Conservation (phyloP, 495 filamentous ascomycete genomes). For the Podospora bellae-mahoneyi region DNA sequence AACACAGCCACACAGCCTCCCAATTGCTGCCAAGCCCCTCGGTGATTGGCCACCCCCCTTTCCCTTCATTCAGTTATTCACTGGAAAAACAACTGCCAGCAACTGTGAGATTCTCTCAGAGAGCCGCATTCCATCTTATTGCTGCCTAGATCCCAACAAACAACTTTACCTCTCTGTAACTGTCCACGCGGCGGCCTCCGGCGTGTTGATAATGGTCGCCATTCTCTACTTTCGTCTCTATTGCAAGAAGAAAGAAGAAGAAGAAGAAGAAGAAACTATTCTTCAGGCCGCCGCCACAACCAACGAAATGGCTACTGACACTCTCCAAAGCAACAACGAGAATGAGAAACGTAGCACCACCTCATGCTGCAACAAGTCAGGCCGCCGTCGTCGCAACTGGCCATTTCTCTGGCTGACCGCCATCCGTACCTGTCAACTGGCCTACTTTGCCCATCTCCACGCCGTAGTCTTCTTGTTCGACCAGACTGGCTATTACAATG, state of each 20-base stretch:
- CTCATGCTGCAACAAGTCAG: neutral
- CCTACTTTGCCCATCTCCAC: neutral
- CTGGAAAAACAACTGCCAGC: neutral
- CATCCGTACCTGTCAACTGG: neutral
- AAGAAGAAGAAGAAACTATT: neutral
- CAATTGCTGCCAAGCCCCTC: neutral
- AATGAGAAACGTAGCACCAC: slow-evolving; percentile 1
- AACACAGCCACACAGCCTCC: neutral
- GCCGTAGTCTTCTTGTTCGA: neutral
- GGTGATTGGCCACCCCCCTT: neutral
- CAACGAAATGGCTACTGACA: neutral
- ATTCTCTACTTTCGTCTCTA: slow-evolving; percentile 5
- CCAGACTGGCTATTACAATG: neutral
- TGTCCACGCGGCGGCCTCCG: slow-evolving; percentile 4
- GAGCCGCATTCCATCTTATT: neutral
- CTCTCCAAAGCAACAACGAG: neutral
- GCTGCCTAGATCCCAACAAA: neutral
- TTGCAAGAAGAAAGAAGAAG: slow-evolving; percentile 3
- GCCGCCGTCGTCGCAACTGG: neutral
- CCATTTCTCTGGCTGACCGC: slow-evolving; percentile 1
- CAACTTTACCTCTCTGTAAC: neutral
- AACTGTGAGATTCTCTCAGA: neutral
- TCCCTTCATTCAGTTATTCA: neutral
- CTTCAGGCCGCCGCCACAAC: neutral
- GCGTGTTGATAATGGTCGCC: slow-evolving; percentile 2